These are phyloP conservation scores for Anethum foeniculum DNA, from an alignment of 140 eudicot genomes.

Conservation along the genomic window DNA sequence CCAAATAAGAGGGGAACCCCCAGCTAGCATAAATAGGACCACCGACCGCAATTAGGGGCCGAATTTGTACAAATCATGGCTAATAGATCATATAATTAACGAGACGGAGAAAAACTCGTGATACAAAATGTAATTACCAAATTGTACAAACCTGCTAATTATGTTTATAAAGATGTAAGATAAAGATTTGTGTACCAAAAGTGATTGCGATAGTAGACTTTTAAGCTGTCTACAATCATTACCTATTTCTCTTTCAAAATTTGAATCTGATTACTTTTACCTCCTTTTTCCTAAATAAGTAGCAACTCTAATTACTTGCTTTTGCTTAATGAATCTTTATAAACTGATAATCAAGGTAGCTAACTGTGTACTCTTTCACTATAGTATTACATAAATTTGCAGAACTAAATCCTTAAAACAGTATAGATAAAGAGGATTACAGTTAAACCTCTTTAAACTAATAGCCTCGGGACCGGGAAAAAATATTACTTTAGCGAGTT, in stretches of 20 bases:
- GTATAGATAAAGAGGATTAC: not conserved
- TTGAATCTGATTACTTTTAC: not conserved
- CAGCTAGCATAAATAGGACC: not conserved
- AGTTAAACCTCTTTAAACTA: too few species aligned
- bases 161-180: not conserved
- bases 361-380: not conserved
- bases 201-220: not conserved
- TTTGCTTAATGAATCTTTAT: not conserved
- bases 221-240: not conserved
- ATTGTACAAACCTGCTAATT: not conserved
- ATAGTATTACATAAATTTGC: too few species aligned
- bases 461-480: too few species aligned
- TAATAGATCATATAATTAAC: not conserved
- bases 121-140: not conserved
- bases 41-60: not conserved
- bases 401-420: not conserved
- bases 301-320: not conserved
- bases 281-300: not conserved
- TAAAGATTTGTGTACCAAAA: not conserved
- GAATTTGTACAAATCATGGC: not conserved
- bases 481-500: too few species aligned
- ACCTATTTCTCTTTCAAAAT: not conserved
- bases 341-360: not conserved
- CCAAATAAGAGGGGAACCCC: not conserved
- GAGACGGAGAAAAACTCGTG: not conserved